Conservation (phyloP, 306 rosid species). For the Pachyrhizus erosus region DNA sequence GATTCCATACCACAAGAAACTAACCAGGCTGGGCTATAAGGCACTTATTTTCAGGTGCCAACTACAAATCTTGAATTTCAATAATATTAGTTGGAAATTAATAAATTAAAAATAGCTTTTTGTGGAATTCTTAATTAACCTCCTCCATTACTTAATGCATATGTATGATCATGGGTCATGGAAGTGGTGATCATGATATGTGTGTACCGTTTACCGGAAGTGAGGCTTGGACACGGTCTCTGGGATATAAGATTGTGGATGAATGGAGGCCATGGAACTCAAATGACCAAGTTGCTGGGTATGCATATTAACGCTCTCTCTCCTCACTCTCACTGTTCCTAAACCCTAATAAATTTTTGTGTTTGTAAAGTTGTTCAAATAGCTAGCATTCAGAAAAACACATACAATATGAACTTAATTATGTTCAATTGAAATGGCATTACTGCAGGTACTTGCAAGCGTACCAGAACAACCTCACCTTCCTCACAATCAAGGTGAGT, state of each 20-base stretch:
- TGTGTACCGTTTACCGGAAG: constrained; percentile 85
- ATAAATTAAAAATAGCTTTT: no score
- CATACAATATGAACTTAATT: neutral
- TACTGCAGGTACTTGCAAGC: constrained; percentile 45
- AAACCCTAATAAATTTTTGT: no score
- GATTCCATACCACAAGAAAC: constrained; percentile 75
- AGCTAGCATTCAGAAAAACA: neutral
- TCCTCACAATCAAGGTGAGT: constrained; percentile 48
- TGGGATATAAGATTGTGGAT: constrained; percentile 65
- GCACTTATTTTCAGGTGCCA: constrained; percentile 71
- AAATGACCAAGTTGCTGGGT: constrained; percentile 73
- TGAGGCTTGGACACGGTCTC: constrained; percentile 76
- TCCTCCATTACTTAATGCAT: neutral
- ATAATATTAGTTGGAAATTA: no score
- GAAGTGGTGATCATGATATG: constrained; percentile 87
- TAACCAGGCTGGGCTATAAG: constrained; percentile 60
- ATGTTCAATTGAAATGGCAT: neutral
- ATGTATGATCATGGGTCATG: neutral
- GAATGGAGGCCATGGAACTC: constrained; percentile 73
- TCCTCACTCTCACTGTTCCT: no score
- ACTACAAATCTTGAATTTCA: neutral
- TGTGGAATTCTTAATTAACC: neutral
- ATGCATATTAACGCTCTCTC: neutral
- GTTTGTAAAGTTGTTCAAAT: neutral
- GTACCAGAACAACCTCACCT: constrained; percentile 46